Base-by-base conservation (phyloP, 2,329 filamentous ascomycete species). In the Trichoderma harzianum region DNA sequence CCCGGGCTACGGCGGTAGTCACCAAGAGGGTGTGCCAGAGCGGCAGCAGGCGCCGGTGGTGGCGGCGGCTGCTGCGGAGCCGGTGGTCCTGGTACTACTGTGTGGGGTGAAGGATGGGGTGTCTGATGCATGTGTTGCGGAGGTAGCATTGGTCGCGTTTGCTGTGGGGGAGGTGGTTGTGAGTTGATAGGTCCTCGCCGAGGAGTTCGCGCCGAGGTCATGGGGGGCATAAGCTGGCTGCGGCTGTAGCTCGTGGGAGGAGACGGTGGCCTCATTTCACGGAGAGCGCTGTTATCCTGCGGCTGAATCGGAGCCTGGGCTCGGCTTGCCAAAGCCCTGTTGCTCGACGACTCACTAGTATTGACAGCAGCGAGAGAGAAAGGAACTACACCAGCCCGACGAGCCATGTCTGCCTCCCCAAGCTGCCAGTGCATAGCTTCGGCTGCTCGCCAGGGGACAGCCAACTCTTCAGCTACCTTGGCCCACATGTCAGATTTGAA, bases 341-440 rank as follows among this genome's bases (percentile, higher is more conserved):
- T 83, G 60, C 77, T 79, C 57, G 80, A 79, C 55, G 80, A 79
- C 67, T 87, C 86, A 53, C 47, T 53, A 72, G 83, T 78, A 58
- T 87, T 86, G 74, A 87, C 84, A 65, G 86, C 84, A 66, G 90
- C 89, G 34, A 93, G 84, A 3, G 91, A 90, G 82, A 98, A 98
- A 1, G 95, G 94, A 8, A 93, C 91, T 47, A 96, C 94, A 58
- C 96, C 96, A 55, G 95, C 95, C 72, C 95, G 91, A 73, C 92
- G 89, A 62, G 95, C 95, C 94, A 99, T 98, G 77, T 98, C 96
- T 76, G 91, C 86, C 80, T 97, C 94, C 74, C 95, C 95, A 70
- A 99, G 86, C 78, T 97, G 93, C 95, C 96, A 99, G 82, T 98
- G 96, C 95, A 98, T 98, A 5, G 94, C 95, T 83, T 99, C 95